A percentile compares a stretch with the other conserved stretches of the same genome.
These are phyloP conservation scores for Nephelium lappaceum DNA, from an alignment of 345 rosid genomes.

Conservation along the genomic window DNA sequence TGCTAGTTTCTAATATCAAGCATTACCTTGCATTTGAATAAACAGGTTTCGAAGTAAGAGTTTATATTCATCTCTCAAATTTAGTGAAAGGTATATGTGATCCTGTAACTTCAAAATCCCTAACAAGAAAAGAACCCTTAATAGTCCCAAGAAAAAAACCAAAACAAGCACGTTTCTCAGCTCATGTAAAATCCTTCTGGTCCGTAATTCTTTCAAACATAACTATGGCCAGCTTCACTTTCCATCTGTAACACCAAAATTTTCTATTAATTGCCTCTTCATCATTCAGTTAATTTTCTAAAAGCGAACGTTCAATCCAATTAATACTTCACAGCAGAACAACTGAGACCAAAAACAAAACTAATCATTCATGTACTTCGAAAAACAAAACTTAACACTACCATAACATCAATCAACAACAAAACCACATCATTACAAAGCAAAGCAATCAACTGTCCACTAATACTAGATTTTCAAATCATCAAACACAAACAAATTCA, in stretches of 20 bases:
- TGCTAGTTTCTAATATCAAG: not conserved
- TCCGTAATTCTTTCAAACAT: not conserved
- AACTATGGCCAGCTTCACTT: not conserved
- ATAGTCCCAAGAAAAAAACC: too few relatives aligned
- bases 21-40: not conserved
- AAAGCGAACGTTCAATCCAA: not conserved
- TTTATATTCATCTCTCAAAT: not conserved
- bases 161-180: not conserved
- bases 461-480: not conserved
- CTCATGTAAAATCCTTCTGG: not conserved
- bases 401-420: not conserved
- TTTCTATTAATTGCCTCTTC: not conserved
- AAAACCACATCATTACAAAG: not conserved
- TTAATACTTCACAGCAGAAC: not conserved
- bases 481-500: not conserved
- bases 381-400: not conserved
- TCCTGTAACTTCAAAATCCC: not conserved
- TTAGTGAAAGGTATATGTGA: not conserved
- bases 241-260: not conserved
- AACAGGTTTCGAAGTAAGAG: not conserved
- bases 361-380: too few relatives aligned
- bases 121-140: not conserved
- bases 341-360: not conserved
- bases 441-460: not conserved
- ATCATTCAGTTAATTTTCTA: not conserved